Base-by-base conservation (phyloP, 441 rosid species). In the Isatis lusitanica region DNA sequence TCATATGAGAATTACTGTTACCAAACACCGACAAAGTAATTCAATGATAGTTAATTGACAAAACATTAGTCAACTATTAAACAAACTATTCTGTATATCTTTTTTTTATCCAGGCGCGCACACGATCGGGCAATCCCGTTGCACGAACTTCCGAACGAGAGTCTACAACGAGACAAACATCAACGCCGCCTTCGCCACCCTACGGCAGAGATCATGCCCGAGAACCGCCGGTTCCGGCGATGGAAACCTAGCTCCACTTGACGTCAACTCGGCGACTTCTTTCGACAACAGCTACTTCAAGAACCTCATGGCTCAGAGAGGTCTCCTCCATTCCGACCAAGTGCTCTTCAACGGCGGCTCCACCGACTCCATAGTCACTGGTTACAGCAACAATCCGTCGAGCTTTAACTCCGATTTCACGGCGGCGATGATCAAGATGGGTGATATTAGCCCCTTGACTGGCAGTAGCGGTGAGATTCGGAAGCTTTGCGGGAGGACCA, bases 291-390 rank as follows among this genome's bases (percentile, higher is more conserved):
- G 78, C 58, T 93, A 91, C 78, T 87, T 70, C 87, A 84, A 83
- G 83, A 92, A 92, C 79, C 87, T 94, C 9, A 6, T 90, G 63
- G 52, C 11, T 69, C 82, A 47, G 26, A 84, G 44, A 66, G 97
- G 97, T 3, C 82, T 94, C 15, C 91, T 92, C 8, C 97, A 89
- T 79, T 92, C 97, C 1, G 97, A 92, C 67, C 97, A 94, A 48
- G 79, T 67, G 73, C 80, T 90, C 24, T 93, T 86, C 74, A 93
- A 75, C 24, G 91, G 93, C 1, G 98, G 96, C 3, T 85, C 93
- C 43, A 82, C 96, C 1, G 93, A 89, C 67, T 86, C 95, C 0
- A 65, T 83, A 9, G 97, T 93, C 43, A 55, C 79, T 21, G 70
- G 78, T 17, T 92, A 92, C 59, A 78, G 83, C 67, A 80, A 36